phyloP scores from a whole-genome alignment of 140 eudicot species.

The Bidens hawaiensis region DNA sequence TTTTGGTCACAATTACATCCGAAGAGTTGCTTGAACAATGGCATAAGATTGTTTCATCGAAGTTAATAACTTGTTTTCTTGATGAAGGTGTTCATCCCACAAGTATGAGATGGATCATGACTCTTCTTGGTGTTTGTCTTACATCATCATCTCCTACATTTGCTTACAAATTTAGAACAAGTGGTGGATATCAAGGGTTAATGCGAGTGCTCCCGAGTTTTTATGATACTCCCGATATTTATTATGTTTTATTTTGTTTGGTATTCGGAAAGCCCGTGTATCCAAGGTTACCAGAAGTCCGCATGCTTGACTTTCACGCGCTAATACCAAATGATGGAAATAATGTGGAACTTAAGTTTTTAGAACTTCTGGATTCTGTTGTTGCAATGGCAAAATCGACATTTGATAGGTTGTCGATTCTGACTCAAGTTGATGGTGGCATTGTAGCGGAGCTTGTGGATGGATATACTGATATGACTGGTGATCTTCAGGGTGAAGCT shows the following conservation, averaged over 20 bases:
- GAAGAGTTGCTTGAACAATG: slow-evolving; percentile 97
- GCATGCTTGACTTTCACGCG: slow-evolving; percentile 93
- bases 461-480: slow-evolving; percentile 75
- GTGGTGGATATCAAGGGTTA: slow-evolving; percentile 93
- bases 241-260: slow-evolving; percentile 82
- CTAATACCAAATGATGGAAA: slow-evolving; percentile 24
- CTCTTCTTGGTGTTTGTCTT: slow-evolving; percentile 97
- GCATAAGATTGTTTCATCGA: slow-evolving; percentile 94
- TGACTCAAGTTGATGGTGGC: slow-evolving; percentile 45
- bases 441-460: slow-evolving; percentile 85
- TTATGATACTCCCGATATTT: slow-evolving; percentile 96
- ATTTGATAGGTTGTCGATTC: slow-evolving; percentile 59
- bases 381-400: slow-evolving; percentile 33
- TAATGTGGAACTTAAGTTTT: slow-evolving; percentile 58
- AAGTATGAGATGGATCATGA: slow-evolving; percentile 57
- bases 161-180: slow-evolving; percentile 79
- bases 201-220: slow-evolving; percentile 88
- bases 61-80: slow-evolving; percentile 80
- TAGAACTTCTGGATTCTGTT: slow-evolving; percentile 83
- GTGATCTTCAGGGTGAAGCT: slow-evolving; percentile 71
- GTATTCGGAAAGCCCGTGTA: slow-evolving; percentile 94
- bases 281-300: slow-evolving; percentile 96
- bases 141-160: slow-evolving; percentile 89
- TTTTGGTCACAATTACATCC: slow-evolving; percentile 74
- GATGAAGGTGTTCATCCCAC: neutral